These are phyloP conservation scores for Xylariaceae sp. DNA, from an alignment of 2,329 filamentous ascomycete species.

Conservation along the genomic window DNA sequence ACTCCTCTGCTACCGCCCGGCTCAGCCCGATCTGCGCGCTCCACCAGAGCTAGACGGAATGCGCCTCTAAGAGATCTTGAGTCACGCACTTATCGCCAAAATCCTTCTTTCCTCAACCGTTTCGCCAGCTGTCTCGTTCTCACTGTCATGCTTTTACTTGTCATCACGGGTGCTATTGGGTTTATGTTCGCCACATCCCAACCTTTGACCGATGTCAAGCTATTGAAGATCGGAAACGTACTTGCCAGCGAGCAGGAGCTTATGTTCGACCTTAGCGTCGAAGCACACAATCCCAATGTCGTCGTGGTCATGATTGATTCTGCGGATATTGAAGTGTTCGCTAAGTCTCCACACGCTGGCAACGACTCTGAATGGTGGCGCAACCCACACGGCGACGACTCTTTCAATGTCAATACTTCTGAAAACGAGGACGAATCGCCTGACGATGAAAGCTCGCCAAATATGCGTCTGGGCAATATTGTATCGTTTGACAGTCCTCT, in stretches of 20 bases:
- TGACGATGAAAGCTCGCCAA: constrained; percentile 65
- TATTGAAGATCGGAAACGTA: constrained; percentile 82
- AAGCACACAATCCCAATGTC: constrained; percentile 88
- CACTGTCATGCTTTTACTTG: constrained; percentile 74
- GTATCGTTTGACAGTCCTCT: constrained; percentile 83
- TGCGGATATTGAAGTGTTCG: constrained; percentile 89
- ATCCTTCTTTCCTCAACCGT: constrained; percentile 63
- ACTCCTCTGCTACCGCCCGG: constrained; percentile 68
- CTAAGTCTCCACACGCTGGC: constrained; percentile 88
- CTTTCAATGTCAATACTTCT: constrained; percentile 35
- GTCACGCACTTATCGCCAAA: constrained; percentile 63
- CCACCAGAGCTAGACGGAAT: constrained; percentile 57
- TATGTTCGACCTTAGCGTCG: constrained; percentile 87
- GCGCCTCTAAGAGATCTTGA: constrained; percentile 66
- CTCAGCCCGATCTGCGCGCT: constrained; percentile 56
- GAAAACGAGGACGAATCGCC: constrained; percentile 36
- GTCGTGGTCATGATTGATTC: constrained; percentile 82
- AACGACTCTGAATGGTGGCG: constrained; percentile 61
- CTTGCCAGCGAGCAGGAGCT: constrained; percentile 91
- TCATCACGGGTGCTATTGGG: constrained; percentile 80
- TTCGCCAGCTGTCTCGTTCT: constrained; percentile 86
- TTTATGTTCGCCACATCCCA: constrained; percentile 92
- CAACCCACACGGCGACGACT: constrained; percentile 35
- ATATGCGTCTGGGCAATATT: constrained; percentile 89
- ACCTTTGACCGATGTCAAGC: constrained; percentile 73